phyloP scores from a whole-genome alignment of 2,329 filamentous ascomycete genomes.

The Magnaporthiopsis incrustans region DNA sequence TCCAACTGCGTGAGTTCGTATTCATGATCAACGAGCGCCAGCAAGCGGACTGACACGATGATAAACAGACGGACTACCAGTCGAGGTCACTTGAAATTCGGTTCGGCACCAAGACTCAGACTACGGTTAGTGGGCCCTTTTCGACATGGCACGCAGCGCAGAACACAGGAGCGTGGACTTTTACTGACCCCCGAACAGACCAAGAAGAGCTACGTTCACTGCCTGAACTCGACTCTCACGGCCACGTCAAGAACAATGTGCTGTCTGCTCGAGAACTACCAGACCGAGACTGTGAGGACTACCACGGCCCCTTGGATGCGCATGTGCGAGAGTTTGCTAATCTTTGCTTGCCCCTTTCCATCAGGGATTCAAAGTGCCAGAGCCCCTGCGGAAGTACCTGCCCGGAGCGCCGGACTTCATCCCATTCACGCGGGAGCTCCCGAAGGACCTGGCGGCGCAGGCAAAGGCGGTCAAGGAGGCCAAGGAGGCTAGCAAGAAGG shows the following conservation, averaged over 20 bases:
- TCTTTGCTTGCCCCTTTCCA: neutral
- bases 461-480: constrained; percentile 26
- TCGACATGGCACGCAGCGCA: too few species aligned
- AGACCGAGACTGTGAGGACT: constrained; percentile 66
- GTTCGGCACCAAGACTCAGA: constrained; percentile 80
- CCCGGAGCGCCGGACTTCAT: constrained; percentile 85
- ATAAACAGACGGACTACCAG: constrained; percentile 47
- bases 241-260: constrained; percentile 44
- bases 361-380: constrained; percentile 70
- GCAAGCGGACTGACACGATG: neutral
- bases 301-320: constrained; percentile 10
- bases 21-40: neutral
- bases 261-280: constrained; percentile 95
- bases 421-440: constrained; percentile 76
- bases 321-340: constrained; percentile 5
- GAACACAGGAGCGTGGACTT: neutral
- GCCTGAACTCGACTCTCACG: constrained; percentile 58
- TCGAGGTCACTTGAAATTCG: constrained; percentile 88
- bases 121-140: constrained; percentile 19
- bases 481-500: constrained; percentile 12
- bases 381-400: constrained; percentile 80
- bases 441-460: constrained; percentile 56
- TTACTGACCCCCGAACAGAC: constrained; percentile 5
- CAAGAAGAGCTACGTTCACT: constrained; percentile 92
- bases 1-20: constrained; percentile 63